Evolutionary conservation across 345 rosid species (phyloP), one percentile per base, ranked within the genome.

Genomic region (Geranium brycei): DNA sequence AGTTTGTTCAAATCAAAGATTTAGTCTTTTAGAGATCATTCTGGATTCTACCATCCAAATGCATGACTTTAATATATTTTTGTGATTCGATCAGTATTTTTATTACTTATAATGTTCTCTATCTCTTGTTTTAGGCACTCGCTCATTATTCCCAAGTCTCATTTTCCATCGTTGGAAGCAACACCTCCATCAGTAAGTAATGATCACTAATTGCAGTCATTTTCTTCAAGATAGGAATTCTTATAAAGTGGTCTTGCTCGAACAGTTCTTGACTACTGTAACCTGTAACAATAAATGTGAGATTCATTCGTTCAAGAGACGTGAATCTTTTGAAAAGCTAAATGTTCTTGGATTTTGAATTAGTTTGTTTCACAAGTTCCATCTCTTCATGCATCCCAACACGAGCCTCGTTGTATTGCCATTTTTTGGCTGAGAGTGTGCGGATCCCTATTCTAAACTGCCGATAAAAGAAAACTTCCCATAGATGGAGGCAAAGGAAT

Each of bases 141-240:
- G 31, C 95, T 92, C 75, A 82, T 92, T 64, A 82, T 89, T 60
- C 96, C 98, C 2, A 92, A 89, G 69, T 80, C 85, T 56, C 98
- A 89, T 78, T 89, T 77, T 76, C 74, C 90, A 58, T 84, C 87
- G 35, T 72, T 92, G 78, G 90, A 86, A 73, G 78, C 73, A 47
- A 92, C 98, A 67, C 98, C 95, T 63, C 86, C 97, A 61, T 77
- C 87, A 69, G 98, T 92, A 90, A 92, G 98, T 83, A 51, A 38
- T 12, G 41, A 64, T 66, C 19, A 15, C 38, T 61, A 55, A 57
- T 56, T 55, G 7, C 63, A 31, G 38, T 56, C 19, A 41, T 19
- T 51, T 53, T 40, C 4, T 63, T 4, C 13, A 11, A 4, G 31
- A 40, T 18, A 15, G 7, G n/a, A 15, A 38, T 15, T 28, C 23